These are phyloP conservation scores for Condylostoma magnum DNA, from an alignment of 169 alveolate species.

Conservation along the genomic window DNA sequence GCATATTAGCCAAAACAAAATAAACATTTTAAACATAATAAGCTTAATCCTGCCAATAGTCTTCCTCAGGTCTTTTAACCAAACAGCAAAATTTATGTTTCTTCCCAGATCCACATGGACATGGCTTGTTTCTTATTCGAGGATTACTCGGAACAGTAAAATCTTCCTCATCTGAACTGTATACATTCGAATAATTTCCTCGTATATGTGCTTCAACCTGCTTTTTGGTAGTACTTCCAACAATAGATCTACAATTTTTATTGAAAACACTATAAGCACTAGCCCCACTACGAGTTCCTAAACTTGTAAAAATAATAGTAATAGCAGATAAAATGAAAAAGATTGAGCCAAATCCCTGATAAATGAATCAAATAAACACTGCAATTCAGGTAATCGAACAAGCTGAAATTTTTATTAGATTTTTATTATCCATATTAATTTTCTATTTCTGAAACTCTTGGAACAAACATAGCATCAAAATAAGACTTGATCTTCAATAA, in stretches of 20 bases:
- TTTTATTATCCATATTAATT: no score
- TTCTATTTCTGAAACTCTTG: background rate
- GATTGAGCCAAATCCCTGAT: constrained; percentile 23
- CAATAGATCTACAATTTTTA: background rate
- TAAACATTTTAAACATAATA: no score
- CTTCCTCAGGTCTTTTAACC: background rate
- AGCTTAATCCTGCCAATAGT: no score
- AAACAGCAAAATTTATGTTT: constrained; percentile 32
- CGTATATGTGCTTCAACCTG: background rate
- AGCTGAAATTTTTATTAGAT: no score
- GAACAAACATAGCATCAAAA: constrained; percentile 1
- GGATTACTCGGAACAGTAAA: constrained; percentile 5
- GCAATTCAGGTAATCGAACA: no score
- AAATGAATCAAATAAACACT: no score
- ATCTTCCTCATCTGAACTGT: background rate
- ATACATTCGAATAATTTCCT: background rate
- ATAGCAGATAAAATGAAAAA: background rate
- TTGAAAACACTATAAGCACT: constrained; percentile 33
- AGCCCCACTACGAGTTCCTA: constrained; percentile 25
- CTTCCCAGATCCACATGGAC: constrained; percentile 33
- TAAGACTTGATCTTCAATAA: background rate
- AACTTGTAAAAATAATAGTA: constrained; percentile 7
- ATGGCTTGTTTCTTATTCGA: constrained; percentile 23
- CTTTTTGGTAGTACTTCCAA: background rate
- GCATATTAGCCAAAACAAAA: no score